Base-by-base conservation (phyloP, 495 filamentous ascomycete species). In the Xylaria cubensis region DNA sequence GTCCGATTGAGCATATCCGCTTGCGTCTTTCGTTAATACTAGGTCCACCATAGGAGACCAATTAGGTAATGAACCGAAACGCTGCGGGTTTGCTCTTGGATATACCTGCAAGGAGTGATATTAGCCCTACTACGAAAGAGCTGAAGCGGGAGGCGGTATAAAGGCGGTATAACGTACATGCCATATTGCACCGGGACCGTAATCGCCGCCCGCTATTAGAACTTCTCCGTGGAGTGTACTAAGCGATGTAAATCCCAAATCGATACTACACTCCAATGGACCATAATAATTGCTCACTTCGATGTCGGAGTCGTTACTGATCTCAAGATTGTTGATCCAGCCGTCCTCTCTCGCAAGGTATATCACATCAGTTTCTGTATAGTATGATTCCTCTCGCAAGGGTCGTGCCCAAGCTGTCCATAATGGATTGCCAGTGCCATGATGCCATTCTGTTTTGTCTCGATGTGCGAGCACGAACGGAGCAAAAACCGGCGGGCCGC, bases 1-100 rank as follows among this genome's bases (percentile, higher is more conserved):
- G n/a, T 56, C 69, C 19, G 70, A 39, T 6, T 55, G 42, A 53
- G 9, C 17, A n/a, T 32, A 61, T 50, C 56, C 75, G 68, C 36
- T 75, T 67, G 73, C 72, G 17, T 75, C 75, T 13, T 79, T 76
- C 6, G 88, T 84, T 41, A 88, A 82, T 26, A 88, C 84, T 44
- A 93, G 88, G 78, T 98, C 94, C 24, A 89, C 87, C 29, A 91
- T 86, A 0, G 96, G 94, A 0, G 93, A 88, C 95, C 94, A 97
- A 76, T 94, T 97, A 41, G 90, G 86, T 64, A 88, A 79, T 8
- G 80, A 80, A 50, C 88, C 84, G 29, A 84, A 72, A 53, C 83
- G 74, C 74, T 84, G 81, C 26, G 85, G 84, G 48, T 84, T 79
- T 51, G 85, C 79, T 64, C 87, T 78, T 46, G 81, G 76, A 56